Base-by-base conservation (phyloP, 148 eudicot species). In the Limonium bicolor region DNA sequence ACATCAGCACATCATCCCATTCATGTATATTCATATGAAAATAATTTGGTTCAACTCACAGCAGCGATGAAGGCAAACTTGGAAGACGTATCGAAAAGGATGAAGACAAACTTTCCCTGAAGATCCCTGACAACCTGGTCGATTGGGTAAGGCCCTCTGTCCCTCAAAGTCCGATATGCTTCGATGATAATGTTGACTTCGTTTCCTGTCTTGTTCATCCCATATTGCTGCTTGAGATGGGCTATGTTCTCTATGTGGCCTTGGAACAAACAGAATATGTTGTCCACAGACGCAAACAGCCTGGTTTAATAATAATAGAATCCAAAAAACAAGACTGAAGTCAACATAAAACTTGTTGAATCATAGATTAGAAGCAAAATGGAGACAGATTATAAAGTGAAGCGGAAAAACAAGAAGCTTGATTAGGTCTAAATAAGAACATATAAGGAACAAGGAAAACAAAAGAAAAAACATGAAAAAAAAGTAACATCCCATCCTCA, bases 61-160 rank as follows among this genome's bases (percentile, higher is more conserved):
- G 70, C 59, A 50, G 95, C 92, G 2, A 84, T 18, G 48, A 88
- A 74, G 12, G 94, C 53, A 18, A 53, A 49, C 53, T 74, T 83
- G 17, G 84, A 61, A 31, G 80, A 48, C 50, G 60, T 46, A 21
- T 80, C 94, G 39, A 62, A 83, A 16, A 83, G 81, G 62, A 83
- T 46, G 57, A 83, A 77, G 4, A 77, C 77, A 53, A 72, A 84
- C 57, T 80, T 90, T 33, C 93, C 94, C 24, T 72, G 81, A 39
- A 83, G 54, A 56, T 75, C 85, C 48, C 74, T 72, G 40, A 90
- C 61, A 49, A 80, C 86, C 32, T 83, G 83, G 39, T 74, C 93
- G 0, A 71, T 74, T 46, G 95, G 95, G 50, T 80, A 84, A 11
- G 97, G 93, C 53, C 95, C 97, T 58, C 93, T 66, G 48, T 90